Evolutionary conservation across 2,329 filamentous ascomycete species (phyloP), one percentile per base, ranked within the genome.

Genomic region (Diplodia seriata): DNA sequence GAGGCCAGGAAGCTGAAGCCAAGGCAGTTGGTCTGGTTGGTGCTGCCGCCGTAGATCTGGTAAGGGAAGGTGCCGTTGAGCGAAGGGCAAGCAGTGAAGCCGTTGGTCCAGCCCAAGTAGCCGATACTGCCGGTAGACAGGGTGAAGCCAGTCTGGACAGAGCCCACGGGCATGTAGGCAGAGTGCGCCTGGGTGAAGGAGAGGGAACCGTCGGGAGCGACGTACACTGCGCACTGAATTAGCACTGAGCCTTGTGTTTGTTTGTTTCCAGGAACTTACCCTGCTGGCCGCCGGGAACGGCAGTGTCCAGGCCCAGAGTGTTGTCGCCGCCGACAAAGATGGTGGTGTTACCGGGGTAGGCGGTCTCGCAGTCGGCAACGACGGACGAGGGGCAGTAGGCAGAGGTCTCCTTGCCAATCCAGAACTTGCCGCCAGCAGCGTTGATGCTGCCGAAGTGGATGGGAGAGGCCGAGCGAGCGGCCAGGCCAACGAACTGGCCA

Each of bases 271-370:
- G 26, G 43, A 54, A 54, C 68, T 68, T 68, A 74, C 73, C 81
- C 68, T 82, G 77, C 72, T 91, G 88, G 31, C 89, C 89, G 33
- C 88, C 88, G 5, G 88, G 87, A 4, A 90, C 88, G 36, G 82
- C 74, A 38, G 86, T 83, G 40, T 80, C 77, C 73, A 86, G 57
- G n/a, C 69, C 67, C 14, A 68, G 74, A 12, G 70, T 73, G 1
- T 51, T 49, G 36, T 75, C 65, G 54, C 79, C 77, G 36, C 81
- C 78, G 43, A 77, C 73, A 57, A 86, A 76, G 9, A 83, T 80
- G 8, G 85, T 86, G 31, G 74, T 70, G 68, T 81, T 83, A 20
- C 83, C 84, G 47, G 59, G 59, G 47, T 63, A 63, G 56, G 15
- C 43, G 0, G 80, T 72, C 18, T 83, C 83, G 74, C 84, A 86